Percentiles rank a stretch among this genome's conserved stretches.
phyloP scores from a whole-genome alignment of 352 stramenopile species.

The Phytopythium litorale region DNA sequence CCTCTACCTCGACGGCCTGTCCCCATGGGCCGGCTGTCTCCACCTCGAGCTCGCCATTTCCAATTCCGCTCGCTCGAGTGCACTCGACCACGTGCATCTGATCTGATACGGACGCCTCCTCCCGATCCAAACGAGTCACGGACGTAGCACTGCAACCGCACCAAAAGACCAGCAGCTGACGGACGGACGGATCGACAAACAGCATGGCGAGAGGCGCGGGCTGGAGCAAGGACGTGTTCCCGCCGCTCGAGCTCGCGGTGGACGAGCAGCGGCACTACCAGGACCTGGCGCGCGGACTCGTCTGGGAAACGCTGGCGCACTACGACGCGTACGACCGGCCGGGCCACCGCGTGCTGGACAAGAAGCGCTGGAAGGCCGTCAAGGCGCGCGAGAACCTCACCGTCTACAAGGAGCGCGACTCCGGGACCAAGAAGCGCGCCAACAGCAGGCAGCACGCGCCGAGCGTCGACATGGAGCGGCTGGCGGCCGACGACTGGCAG shows the following conservation, averaged over 20 bases:
- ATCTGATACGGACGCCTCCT: slow-evolving; percentile 1
- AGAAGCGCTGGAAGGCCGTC: slow-evolving; percentile 36
- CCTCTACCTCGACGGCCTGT: no score
- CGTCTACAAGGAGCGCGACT: slow-evolving; percentile 36
- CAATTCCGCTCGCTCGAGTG: slow-evolving; percentile 1
- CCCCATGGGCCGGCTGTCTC: neutral
- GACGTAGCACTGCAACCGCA: neutral
- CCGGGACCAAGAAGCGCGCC: slow-evolving; percentile 8
- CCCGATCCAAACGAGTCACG: no score
- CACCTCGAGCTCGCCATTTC: neutral
- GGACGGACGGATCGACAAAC: neutral
- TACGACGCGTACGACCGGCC: slow-evolving; percentile 22
- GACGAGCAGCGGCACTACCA: slow-evolving; percentile 23
- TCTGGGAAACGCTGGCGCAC: slow-evolving; percentile 29
- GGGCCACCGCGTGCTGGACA: slow-evolving; percentile 16
- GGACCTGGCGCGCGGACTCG: slow-evolving; percentile 21
- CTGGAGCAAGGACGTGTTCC: slow-evolving; percentile 30
- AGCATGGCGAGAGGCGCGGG: neutral
- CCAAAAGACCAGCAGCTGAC: neutral
- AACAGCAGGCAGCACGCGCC: slow-evolving; percentile 9
- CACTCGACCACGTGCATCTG: neutral
- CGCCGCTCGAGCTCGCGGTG: slow-evolving; percentile 18
- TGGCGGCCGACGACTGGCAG: slow-evolving; percentile 37
- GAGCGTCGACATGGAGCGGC: slow-evolving; percentile 19
- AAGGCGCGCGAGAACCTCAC: slow-evolving; percentile 38